Percentiles rank a stretch among this genome's conserved stretches.
phyloP scores from a whole-genome alignment of 208 protist species.

The Wallacemonas sp. region DNA sequence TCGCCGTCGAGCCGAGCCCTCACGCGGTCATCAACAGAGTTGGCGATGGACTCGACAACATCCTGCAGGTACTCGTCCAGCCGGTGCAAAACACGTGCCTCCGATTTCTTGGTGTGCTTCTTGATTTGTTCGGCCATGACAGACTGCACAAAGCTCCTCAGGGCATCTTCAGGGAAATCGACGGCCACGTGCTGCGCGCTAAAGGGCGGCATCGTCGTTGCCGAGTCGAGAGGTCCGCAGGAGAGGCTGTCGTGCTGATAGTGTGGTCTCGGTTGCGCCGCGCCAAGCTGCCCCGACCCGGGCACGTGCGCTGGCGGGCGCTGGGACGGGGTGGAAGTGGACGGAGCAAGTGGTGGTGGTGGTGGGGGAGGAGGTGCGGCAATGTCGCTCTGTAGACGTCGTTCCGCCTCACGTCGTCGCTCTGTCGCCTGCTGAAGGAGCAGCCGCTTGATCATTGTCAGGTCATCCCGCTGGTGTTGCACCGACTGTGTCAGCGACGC shows the following conservation, averaged over 20 bases:
- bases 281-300: too few species aligned
- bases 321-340: too few species aligned
- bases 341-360: too few species aligned
- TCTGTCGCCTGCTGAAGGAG: conserved; percentile 76
- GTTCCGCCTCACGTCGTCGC: conserved; percentile 54
- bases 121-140: conserved; percentile 54
- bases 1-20: conserved; percentile 9
- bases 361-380: conserved; percentile 17
- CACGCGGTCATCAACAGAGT: conserved; percentile 58
- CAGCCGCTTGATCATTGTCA: conserved; percentile 83
- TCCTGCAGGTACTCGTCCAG: conserved; percentile 75
- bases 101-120: conserved; percentile 55
- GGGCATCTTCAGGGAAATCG: conserved; percentile 73
- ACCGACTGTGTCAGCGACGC: conserved; percentile 72
- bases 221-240: background rate
- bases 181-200: conserved; percentile 66
- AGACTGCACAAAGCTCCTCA: conserved; percentile 69
- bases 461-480: conserved; percentile 81
- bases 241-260: too few species aligned
- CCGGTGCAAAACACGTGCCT: conserved; percentile 51
- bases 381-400: conserved; percentile 19
- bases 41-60: conserved; percentile 44
- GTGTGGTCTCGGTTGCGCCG: too few species aligned
- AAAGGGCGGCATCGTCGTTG: conserved; percentile 12
- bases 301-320: too few species aligned